Base-by-base conservation (phyloP, 305 asterid species). In the Fraxinus platypoda region DNA sequence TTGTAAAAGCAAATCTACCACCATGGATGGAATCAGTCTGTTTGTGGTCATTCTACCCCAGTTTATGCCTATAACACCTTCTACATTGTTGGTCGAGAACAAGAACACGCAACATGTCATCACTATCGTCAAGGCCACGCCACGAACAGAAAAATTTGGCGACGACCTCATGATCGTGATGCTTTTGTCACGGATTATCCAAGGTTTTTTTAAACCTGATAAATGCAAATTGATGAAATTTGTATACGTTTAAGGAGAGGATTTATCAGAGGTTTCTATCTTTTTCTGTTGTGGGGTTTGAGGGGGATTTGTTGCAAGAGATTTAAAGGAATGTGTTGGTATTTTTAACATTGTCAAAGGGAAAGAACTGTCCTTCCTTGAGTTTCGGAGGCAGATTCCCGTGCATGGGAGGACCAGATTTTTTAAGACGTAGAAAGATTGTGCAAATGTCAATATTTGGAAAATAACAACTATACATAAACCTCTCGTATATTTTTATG, bases 1-100 rank as follows among this genome's bases (percentile, higher is more conserved):
- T 13, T 90, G 92, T 17, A 90, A 43, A 26, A 89, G 81, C 85
- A 89, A 62, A 71, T 90, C 93, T 3, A 89, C 92, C 78, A 89
- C 93, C 91, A 87, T 87, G 0, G 93, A 90, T 6, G 92, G 92
- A 28, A 89, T 66, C 81, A 90, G 71, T 28, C 85, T 82, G 35
- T 89, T 91, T 0, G 86, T 30, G 0, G 88, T 80, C 66, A 30
- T 6, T 33, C 92, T 79, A 28, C 93, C 93, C 92, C 93, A 90
- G 1, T 80, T 82, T 1, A 89, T 26, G 17, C 90, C 92, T 17
- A 89, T 30, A 12, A 49, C 75, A 4, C 86, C 86, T 0, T 85
- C 83, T 2, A 26, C 89, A 0, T 13, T 7, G 72, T 26, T 52
- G 17, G 34, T 30, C n/a, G 6, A 8, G 17, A 52, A 15, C 72